These are phyloP conservation scores for Mrakia frigida DNA, from an alignment of 768 basidiomycete species.

Conservation along the genomic window DNA sequence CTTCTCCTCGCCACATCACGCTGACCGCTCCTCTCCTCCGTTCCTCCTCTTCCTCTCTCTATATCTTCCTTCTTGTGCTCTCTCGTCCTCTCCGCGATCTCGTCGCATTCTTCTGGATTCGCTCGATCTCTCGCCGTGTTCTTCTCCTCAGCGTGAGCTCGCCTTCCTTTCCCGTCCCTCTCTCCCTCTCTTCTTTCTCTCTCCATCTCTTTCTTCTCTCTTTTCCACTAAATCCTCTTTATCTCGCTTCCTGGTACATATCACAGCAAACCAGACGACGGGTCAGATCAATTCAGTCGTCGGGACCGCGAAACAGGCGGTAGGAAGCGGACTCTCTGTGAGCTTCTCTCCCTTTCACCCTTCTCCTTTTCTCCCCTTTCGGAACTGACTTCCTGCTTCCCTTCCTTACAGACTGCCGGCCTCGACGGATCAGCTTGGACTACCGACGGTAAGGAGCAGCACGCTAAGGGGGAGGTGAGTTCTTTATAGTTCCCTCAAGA, in stretches of 20 bases:
- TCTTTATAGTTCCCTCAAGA: background rate
- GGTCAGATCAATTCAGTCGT: slow-evolving; percentile 16
- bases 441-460: slow-evolving; percentile 53
- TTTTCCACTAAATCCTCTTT: background rate
- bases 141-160: background rate
- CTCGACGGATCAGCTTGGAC: slow-evolving; percentile 48
- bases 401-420: background rate
- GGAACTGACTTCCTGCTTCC: background rate
- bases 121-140: background rate
- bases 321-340: background rate
- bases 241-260: background rate
- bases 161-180: background rate
- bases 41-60: background rate
- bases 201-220: background rate
- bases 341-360: background rate
- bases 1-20: background rate
- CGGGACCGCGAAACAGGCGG: background rate
- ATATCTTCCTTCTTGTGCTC: background rate
- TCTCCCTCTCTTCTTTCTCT: background rate
- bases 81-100: slow-evolving; percentile 13
- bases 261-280: slow-evolving; percentile 14
- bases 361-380: background rate
- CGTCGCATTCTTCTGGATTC: background rate
- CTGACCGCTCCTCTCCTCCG: background rate
- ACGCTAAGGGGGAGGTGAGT: slow-evolving; percentile 51